Conservation (phyloP, 2,329 filamentous ascomycete genomes). For the Leptographium lundbergii region DNA sequence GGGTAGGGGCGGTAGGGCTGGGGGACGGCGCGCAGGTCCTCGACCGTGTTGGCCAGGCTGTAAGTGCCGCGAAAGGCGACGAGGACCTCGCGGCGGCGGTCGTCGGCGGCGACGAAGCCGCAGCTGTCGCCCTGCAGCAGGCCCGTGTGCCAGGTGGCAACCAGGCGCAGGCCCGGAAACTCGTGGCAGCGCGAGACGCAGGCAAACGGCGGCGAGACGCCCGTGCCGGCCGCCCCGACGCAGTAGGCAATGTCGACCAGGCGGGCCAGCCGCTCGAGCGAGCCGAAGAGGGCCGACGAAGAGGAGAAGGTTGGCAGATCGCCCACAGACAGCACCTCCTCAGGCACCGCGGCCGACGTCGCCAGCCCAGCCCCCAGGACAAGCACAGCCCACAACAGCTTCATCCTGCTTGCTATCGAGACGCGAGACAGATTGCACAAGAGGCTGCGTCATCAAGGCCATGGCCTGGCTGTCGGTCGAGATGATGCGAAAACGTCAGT, state of each 20-base stretch:
- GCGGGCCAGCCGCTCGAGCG: slow-evolving; percentile 77
- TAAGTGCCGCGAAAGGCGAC: slow-evolving; percentile 92
- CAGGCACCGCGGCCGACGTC: neutral
- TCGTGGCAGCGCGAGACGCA: slow-evolving; percentile 78
- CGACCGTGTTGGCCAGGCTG: slow-evolving; percentile 79
- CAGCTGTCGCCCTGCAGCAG: slow-evolving; percentile 78
- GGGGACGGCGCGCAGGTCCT: slow-evolving; percentile 78
- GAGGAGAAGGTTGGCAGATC: neutral
- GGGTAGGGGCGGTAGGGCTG: slow-evolving; percentile 84
- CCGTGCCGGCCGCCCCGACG: slow-evolving; percentile 75
- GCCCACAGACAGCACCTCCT: neutral
- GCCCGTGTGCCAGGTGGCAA: slow-evolving; percentile 85
- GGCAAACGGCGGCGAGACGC: slow-evolving; percentile 69
- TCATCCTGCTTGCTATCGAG: neutral
- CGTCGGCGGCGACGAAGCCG: slow-evolving; percentile 86
- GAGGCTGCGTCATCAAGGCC: neutral
- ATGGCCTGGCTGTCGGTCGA: neutral
- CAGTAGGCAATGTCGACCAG: slow-evolving; percentile 94
- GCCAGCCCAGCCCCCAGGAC: neutral
- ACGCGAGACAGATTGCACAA: neutral
- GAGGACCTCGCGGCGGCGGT: slow-evolving; percentile 46
- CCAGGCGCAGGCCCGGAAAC: slow-evolving; percentile 66
- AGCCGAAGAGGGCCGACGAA: slow-evolving; percentile 53
- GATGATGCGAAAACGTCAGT: neutral
- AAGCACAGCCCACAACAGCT: neutral